Evolutionary conservation across 768 basidiomycete species (phyloP).

Genomic region (Lactarius indigo): DNA sequence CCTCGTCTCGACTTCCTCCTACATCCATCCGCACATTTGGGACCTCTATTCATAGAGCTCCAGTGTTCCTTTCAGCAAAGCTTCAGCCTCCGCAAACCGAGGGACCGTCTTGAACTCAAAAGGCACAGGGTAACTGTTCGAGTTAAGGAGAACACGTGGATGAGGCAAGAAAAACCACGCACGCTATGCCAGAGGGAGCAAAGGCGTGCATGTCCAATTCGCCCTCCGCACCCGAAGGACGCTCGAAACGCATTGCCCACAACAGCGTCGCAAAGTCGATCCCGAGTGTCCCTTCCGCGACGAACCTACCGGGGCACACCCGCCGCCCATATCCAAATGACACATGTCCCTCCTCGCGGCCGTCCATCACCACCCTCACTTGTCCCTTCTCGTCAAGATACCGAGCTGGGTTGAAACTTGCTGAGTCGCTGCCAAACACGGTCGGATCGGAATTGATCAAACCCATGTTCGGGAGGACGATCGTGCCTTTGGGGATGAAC

Average conservation of each 20-base stretch:
- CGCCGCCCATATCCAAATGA: background rate
- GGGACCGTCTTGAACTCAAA: background rate
- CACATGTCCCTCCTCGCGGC: background rate
- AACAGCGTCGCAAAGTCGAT: slow-evolving; percentile 1
- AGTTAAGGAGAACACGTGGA: background rate
- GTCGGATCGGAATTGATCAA: background rate
- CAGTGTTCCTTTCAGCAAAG: background rate
- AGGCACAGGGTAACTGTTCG: background rate
- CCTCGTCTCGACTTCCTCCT: too few species aligned
- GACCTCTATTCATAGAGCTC: background rate
- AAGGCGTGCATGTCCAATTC: background rate
- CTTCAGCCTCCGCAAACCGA: slow-evolving; percentile 1
- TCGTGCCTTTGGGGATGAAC: background rate
- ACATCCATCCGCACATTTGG: too few species aligned
- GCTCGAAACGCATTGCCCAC: background rate
- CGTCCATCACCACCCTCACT: background rate
- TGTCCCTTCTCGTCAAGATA: background rate
- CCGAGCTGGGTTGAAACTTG: background rate
- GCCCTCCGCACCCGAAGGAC: background rate
- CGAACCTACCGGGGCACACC: background rate
- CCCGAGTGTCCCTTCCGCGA: background rate
- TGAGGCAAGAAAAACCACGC: background rate
- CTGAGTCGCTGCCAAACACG: background rate
- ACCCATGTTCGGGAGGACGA: background rate
- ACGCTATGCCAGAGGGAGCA: background rate